Evolutionary conservation across 176 grass and related monocot genomes (phyloP), one percentile per base, ranked within the genome.

Genomic region (Calamus simplicifolius): DNA sequence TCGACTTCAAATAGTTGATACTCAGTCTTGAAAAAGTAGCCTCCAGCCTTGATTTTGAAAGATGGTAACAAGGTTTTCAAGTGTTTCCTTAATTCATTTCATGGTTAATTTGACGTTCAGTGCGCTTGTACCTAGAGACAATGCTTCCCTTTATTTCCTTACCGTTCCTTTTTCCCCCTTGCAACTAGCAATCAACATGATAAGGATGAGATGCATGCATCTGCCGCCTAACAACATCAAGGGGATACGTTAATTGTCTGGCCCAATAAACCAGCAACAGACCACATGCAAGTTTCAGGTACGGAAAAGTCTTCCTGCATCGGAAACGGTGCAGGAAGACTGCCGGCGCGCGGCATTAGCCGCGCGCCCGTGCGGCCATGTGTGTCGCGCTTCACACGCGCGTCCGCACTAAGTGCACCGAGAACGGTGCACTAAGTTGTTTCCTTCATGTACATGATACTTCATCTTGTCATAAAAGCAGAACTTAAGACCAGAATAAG

Each of bases 391-490:
- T n/a, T n/a, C n/a, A n/a, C n/a, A n/a, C n/a, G n/a, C n/a, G n/a
- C n/a, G n/a, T n/a, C n/a, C n/a, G n/a, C n/a, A n/a, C n/a, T n/a
- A n/a, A n/a, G n/a, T n/a, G n/a, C n/a, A n/a, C n/a, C n/a, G n/a
- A n/a, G n/a, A n/a, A n/a, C n/a, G n/a, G n/a, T n/a, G n/a, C n/a
- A n/a, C n/a, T n/a, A n/a, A n/a, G n/a, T n/a, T n/a, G n/a, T n/a
- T n/a, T n/a, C n/a, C n/a, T n/a, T n/a, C 78, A 73, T 81, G 84
- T 55, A 98, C 87, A 67, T 61, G 76, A 6, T 64, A 81, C 73
- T 98, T 98, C 93, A 98, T 88, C 73, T 88, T 78, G 80, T 98
- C 87, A 52, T 98, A 92, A 58, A 98, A 98, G 55, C 92, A 92
- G 71, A 98, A 98, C 64, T 98, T 98, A 59, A 98, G 82, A 57